A percentile compares a stretch with the other conserved stretches of the same genome.
phyloP scores from a whole-genome alignment of 768 basidiomycete species.

The Arthromyces matolae region DNA sequence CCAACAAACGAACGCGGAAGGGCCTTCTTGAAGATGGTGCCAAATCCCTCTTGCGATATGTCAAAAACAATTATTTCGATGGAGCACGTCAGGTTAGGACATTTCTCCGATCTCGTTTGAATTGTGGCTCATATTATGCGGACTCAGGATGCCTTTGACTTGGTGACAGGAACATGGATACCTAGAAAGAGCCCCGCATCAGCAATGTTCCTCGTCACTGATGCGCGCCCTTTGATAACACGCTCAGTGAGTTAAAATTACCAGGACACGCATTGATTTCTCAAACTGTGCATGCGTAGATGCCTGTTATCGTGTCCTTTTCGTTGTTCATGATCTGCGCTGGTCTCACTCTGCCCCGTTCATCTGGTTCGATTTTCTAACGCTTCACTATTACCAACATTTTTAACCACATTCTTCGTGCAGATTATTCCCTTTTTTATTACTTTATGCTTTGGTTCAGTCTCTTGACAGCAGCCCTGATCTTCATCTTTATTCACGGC shows the following conservation, averaged over 20 bases:
- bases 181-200: slow-evolving; percentile 74
- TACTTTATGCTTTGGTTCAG: slow-evolving; percentile 81
- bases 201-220: slow-evolving; percentile 67
- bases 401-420: neutral
- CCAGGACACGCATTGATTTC: neutral
- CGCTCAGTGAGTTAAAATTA: slow-evolving; percentile 76
- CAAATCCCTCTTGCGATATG: slow-evolving; percentile 80
- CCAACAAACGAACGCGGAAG: slow-evolving; percentile 79
- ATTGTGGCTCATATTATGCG: neutral
- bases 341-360: slow-evolving; percentile 79
- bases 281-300: slow-evolving; percentile 40
- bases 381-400: neutral
- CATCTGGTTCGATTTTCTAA: slow-evolving; percentile 63
- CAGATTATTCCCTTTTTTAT: slow-evolving; percentile 83
- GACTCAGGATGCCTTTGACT: slow-evolving; percentile 87
- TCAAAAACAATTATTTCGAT: slow-evolving; percentile 97
- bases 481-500: slow-evolving; percentile 80
- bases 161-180: slow-evolving; percentile 88
- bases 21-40: slow-evolving; percentile 82
- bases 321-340: slow-evolving; percentile 87
- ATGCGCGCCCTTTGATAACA: slow-evolving; percentile 76
- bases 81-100: slow-evolving; percentile 86
- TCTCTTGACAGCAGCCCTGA: slow-evolving; percentile 55
- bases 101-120: slow-evolving; percentile 9
- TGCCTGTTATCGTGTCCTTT: slow-evolving; percentile 79